These are phyloP conservation scores for Coffea eugenioides DNA, from an alignment of 257 asterid species.

Conservation along the genomic window DNA sequence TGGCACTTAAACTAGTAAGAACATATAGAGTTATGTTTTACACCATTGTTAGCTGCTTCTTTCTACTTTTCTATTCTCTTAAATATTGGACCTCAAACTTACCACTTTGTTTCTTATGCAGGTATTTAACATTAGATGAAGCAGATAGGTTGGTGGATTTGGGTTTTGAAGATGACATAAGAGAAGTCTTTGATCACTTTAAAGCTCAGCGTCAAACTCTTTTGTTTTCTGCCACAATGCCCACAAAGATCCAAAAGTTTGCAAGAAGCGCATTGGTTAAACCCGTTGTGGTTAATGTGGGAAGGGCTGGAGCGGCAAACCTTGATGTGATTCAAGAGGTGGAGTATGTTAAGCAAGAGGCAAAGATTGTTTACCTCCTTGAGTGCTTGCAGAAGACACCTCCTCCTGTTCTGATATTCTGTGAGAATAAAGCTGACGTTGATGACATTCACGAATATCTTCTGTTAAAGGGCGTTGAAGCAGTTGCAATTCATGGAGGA, in stretches of 20 bases:
- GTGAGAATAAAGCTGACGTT: constrained; percentile 81
- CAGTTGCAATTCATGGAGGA: constrained; percentile 77
- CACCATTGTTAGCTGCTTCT: not conserved
- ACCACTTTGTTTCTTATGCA: constrained; percentile 26
- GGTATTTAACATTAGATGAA: constrained; percentile 69
- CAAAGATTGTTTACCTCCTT: constrained; percentile 77
- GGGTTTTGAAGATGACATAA: constrained; percentile 83
- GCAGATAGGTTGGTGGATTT: constrained; percentile 80
- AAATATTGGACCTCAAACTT: not conserved
- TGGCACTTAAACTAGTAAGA: too few relatives aligned
- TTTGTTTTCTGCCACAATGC: constrained; percentile 91
- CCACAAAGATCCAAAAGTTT: constrained; percentile 75
- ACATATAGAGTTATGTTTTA: not conserved
- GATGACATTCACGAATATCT: constrained; percentile 86
- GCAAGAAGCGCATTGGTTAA: constrained; percentile 80
- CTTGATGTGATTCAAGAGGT: constrained; percentile 85
- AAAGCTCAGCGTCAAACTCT: constrained; percentile 91
- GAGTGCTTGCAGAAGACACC: constrained; percentile 82
- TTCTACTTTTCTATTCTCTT: not conserved
- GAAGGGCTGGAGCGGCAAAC: constrained; percentile 90
- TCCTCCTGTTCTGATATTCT: constrained; percentile 70
- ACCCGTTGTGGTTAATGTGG: constrained; percentile 80
- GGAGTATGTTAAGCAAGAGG: constrained; percentile 82
- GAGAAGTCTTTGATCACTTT: constrained; percentile 92
- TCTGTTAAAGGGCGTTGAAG: constrained; percentile 78